phyloP scores from a whole-genome alignment of 192 early-diverging fungal genomes.

The Coemansia sp. region DNA sequence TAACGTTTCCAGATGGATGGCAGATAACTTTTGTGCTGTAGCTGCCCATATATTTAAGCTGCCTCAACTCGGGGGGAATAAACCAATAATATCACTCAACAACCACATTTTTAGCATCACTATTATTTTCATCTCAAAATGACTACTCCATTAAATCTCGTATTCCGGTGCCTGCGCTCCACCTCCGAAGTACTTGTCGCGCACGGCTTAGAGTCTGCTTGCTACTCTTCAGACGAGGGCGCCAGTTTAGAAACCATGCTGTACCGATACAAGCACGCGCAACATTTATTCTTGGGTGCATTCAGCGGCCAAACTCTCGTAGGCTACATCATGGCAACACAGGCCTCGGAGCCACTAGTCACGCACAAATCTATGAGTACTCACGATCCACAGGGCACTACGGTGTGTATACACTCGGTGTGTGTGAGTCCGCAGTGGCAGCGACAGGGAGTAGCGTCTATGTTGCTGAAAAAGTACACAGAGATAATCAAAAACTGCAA shows the following conservation, averaged over 20 bases:
- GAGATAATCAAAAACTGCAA: conserved; percentile 20
- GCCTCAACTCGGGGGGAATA: too few species aligned
- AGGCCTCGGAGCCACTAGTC: conserved; percentile 41
- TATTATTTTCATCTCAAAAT: background rate
- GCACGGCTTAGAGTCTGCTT: conserved; percentile 20
- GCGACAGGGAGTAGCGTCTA: conserved; percentile 62
- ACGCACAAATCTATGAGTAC: conserved; percentile 67
- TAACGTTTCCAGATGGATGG: conserved; percentile 20
- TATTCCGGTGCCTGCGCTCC: conserved; percentile 15
- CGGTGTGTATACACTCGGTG: conserved; percentile 71
- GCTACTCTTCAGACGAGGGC: conserved; percentile 37
- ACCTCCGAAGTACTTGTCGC: conserved; percentile 24
- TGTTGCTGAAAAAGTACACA: conserved; percentile 57
- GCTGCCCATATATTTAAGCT: too few species aligned
- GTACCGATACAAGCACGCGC: conserved; percentile 36
- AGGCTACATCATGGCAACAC: conserved; percentile 67
- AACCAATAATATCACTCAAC: too few species aligned
- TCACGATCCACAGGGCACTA: conserved; percentile 64
- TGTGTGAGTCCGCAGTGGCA: conserved; percentile 58
- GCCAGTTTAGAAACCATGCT: conserved; percentile 38
- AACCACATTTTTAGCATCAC: too few species aligned
- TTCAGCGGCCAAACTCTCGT: conserved; percentile 40
- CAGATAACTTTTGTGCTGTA: background rate
- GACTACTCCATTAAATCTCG: background rate
- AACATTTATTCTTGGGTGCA: conserved; percentile 48